Conservation (phyloP, 202 grass and related monocot genomes). For the Miscanthus sacchariflorus region DNA sequence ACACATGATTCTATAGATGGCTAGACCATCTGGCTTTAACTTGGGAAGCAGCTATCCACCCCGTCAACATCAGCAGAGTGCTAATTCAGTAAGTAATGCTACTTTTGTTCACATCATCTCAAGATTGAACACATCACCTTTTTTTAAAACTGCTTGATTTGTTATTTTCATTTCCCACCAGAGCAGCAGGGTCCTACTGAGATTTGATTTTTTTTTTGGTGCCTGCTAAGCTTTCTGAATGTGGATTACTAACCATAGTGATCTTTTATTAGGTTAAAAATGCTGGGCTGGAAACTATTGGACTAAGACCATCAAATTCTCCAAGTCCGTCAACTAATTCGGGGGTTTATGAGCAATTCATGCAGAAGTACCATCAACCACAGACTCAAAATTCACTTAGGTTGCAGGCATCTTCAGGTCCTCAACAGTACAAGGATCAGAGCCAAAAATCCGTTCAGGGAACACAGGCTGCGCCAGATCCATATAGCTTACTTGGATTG, state of each 20-base stretch:
- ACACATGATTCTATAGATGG: slow-evolving; percentile 65
- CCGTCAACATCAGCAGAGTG: slow-evolving; percentile 76
- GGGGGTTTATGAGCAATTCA: slow-evolving; percentile 79
- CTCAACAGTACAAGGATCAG: slow-evolving; percentile 70
- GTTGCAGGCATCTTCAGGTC: slow-evolving; percentile 64
- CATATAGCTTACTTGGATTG: slow-evolving; percentile 77
- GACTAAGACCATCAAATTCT: slow-evolving; percentile 70
- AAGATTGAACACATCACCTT: slow-evolving; percentile 58
- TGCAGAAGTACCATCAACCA: slow-evolving; percentile 87
- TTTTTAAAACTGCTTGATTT: slow-evolving; percentile 30
- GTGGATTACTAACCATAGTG: slow-evolving; percentile 34
- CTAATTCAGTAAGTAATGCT: slow-evolving; percentile 63
- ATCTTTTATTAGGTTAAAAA: slow-evolving; percentile 78
- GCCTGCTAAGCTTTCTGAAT: slow-evolving; percentile 37
- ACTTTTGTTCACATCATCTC: slow-evolving; percentile 48
- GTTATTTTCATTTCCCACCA: background rate
- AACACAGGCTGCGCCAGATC: slow-evolving; percentile 55
- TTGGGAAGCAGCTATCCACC: slow-evolving; percentile 73
- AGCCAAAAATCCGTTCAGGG: slow-evolving; percentile 72
- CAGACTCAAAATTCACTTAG: slow-evolving; percentile 66
- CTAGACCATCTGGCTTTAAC: slow-evolving; percentile 87
- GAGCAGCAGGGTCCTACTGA: background rate
- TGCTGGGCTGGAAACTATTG: slow-evolving; percentile 61
- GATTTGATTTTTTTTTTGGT: background rate
- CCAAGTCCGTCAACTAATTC: slow-evolving; percentile 60